Percentiles rank a stretch among this genome's conserved stretches.
phyloP scores from a whole-genome alignment of 1,284 basidiomycete genomes.

The Ganoderma sinense region DNA sequence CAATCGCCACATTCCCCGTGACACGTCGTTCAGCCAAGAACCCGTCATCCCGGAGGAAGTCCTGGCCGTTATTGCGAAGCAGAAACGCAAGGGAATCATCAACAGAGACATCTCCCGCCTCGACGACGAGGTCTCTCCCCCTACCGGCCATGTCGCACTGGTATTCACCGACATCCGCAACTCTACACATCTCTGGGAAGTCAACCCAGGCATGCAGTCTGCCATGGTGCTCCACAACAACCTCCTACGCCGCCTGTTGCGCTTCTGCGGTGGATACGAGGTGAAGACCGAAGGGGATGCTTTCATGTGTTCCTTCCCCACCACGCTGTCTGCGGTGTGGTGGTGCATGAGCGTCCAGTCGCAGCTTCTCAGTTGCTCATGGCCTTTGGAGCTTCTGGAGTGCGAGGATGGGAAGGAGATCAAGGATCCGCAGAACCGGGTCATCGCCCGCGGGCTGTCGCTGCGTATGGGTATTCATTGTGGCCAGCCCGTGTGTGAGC shows the following conservation, averaged over 20 bases:
- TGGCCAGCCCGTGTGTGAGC: constrained; percentile 91
- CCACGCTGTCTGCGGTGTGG: constrained; percentile 86
- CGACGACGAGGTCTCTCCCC: constrained; percentile 87
- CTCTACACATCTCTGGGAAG: constrained; percentile 97
- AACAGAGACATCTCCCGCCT: constrained; percentile 68
- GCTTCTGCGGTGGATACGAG: constrained; percentile 96
- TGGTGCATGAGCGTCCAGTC: constrained; percentile 94
- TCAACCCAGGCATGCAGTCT: constrained; percentile 94
- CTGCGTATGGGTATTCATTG: constrained; percentile 99
- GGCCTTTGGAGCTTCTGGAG: constrained; percentile 96
- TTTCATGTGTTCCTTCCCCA: constrained; percentile 98
- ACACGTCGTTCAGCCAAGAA: constrained; percentile 53
- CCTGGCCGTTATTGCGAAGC: constrained; percentile 42
- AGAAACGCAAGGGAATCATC: constrained; percentile 54
- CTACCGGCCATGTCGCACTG: constrained; percentile 89
- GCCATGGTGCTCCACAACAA: constrained; percentile 95
- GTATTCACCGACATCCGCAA: constrained; percentile 99
- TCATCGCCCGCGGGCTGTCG: constrained; percentile 90
- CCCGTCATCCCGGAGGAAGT: constrained; percentile 52
- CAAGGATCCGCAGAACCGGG: constrained; percentile 70
- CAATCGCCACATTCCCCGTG: constrained; percentile 50
- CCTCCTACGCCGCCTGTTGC: constrained; percentile 86
- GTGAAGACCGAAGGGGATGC: constrained; percentile 99
- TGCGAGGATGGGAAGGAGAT: constrained; percentile 91
- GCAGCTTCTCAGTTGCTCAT: constrained; percentile 85